These are phyloP conservation scores for Viridothelium virens DNA, from an alignment of 495 filamentous ascomycete genomes.

Conservation along the genomic window DNA sequence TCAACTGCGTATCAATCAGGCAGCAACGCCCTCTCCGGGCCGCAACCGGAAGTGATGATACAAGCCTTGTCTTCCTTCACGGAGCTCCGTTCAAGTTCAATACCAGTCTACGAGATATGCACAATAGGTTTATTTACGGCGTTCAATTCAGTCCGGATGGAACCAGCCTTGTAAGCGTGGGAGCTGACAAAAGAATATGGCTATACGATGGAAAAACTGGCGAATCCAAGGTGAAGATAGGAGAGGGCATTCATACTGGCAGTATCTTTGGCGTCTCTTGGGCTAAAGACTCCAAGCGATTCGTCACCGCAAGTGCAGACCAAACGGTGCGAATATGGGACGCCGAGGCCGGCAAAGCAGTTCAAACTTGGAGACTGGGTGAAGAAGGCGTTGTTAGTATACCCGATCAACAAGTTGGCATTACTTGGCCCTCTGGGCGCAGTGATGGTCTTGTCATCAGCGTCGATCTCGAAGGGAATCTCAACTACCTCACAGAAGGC, in stretches of 20 bases:
- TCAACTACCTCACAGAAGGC: slow-evolving; percentile 77
- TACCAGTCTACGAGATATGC: slow-evolving; percentile 62
- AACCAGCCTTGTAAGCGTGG: slow-evolving; percentile 72
- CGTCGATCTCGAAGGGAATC: slow-evolving; percentile 75
- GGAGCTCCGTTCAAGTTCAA: slow-evolving; percentile 94
- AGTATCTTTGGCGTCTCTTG: slow-evolving; percentile 90
- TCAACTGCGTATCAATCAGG: slow-evolving; percentile 85
- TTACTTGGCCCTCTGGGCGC: slow-evolving; percentile 80
- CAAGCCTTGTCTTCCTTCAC: slow-evolving; percentile 80
- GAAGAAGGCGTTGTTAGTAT: slow-evolving; percentile 66
- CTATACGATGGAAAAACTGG: slow-evolving; percentile 94
- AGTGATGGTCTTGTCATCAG: slow-evolving; percentile 82
- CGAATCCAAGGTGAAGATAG: slow-evolving; percentile 66
- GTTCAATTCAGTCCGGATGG: slow-evolving; percentile 90
- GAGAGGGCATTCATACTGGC: slow-evolving; percentile 77
- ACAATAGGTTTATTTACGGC: slow-evolving; percentile 82
- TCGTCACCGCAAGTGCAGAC: slow-evolving; percentile 89
- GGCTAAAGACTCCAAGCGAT: slow-evolving; percentile 77
- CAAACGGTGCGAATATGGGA: slow-evolving; percentile 89
- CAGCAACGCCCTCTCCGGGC: slow-evolving; percentile 84
- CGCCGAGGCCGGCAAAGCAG: slow-evolving; percentile 64
- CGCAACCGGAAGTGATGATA: slow-evolving; percentile 84
- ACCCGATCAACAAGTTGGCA: slow-evolving; percentile 84
- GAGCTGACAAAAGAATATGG: slow-evolving; percentile 81
- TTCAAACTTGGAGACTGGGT: slow-evolving; percentile 82